Evolutionary conservation across 495 filamentous ascomycete species (phyloP), one percentile per base, ranked within the genome.

Genomic region (Neurospora sp.): DNA sequence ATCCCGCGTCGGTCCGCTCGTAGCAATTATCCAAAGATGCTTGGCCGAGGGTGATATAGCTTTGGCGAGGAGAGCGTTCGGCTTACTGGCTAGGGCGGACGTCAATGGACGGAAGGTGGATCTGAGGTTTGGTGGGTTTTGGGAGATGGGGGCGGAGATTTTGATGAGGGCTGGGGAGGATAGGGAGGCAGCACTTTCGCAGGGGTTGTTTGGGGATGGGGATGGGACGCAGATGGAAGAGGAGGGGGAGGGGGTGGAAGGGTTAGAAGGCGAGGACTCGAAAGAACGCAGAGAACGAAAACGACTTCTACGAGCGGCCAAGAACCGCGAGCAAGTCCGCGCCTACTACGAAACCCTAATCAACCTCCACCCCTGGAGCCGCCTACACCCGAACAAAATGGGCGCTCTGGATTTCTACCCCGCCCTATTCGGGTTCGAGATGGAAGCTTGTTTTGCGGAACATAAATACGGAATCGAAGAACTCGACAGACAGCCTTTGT

Each of bases 61-160:
- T 2, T 74, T 77, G 35, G 85, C 85, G 0, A 77, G 77, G 73
- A 74, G 84, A 6, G 84, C 83, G 2, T 83, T 85, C 38, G 82
- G 80, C 0, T 70, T 85, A 42, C 71, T 87, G 16, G 54, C 75
- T n/a, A 75, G 78, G 46, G 78, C 80, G 11, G 37, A 60, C 14
- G 76, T 81, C 5, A 70, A 77, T 66, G 80, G 80, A 0, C 71
- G 40, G 70, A 72, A 70, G 16, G 77, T 86, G 14, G 84, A 87
- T 35, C 46, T 86, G 72, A 76, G 84, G 23, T 73, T 70, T 2
- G 76, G 81, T 20, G 70, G 83, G 70, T 76, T 78, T 31, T 87
- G 85, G 85, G 79, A 81, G 23, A 23, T 85, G 20, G 84, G 85
- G 0, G 79, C 81, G 0, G 84, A 86, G 78, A 79, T 86, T 23